Percentiles rank a stretch among this genome's conserved stretches.
Conservation (phyloP, 176 grass and related monocot genomes). For the Musa troglodytarum region DNA sequence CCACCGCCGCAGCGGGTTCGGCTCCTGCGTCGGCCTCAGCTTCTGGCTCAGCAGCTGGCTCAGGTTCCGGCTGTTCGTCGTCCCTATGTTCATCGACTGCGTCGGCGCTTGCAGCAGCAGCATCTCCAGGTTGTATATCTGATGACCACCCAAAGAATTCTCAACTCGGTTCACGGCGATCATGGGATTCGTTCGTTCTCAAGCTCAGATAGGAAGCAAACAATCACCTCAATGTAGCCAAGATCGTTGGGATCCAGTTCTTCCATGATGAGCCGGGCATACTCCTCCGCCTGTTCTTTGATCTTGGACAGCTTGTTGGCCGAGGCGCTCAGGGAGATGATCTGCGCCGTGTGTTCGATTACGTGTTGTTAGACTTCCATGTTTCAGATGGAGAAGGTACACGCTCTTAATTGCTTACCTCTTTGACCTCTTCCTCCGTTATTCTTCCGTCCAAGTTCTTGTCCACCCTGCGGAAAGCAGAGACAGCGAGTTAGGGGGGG, state of each 20-base stretch:
- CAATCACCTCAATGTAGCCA: slow-evolving; percentile 72
- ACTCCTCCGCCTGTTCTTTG: slow-evolving; percentile 65
- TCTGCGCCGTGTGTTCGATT: slow-evolving; percentile 26
- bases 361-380: too few relatives aligned
- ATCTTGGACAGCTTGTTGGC: slow-evolving; percentile 72
- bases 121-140: slow-evolving; percentile 69
- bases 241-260: slow-evolving; percentile 72
- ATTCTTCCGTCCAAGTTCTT: slow-evolving; percentile 89
- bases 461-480: slow-evolving; percentile 48
- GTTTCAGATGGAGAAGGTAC: too few relatives aligned
- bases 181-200: too few relatives aligned
- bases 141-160: background rate
- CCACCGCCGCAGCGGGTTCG: slow-evolving; percentile 14
- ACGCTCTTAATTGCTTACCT: slow-evolving; percentile 28
- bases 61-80: slow-evolving; percentile 25
- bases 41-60: slow-evolving; percentile 25
- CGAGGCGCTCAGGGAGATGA: slow-evolving; percentile 72
- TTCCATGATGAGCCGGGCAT: slow-evolving; percentile 95
- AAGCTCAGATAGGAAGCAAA: background rate
- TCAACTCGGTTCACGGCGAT: too few relatives aligned
- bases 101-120: slow-evolving; percentile 60
- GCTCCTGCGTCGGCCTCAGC: slow-evolving; percentile 25
- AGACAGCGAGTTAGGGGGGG: background rate
- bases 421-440: slow-evolving; percentile 67
- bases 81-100: slow-evolving; percentile 22